phyloP scores from a whole-genome alignment of 192 early-diverging fungal genomes.

The Lobulomyces angularis region DNA sequence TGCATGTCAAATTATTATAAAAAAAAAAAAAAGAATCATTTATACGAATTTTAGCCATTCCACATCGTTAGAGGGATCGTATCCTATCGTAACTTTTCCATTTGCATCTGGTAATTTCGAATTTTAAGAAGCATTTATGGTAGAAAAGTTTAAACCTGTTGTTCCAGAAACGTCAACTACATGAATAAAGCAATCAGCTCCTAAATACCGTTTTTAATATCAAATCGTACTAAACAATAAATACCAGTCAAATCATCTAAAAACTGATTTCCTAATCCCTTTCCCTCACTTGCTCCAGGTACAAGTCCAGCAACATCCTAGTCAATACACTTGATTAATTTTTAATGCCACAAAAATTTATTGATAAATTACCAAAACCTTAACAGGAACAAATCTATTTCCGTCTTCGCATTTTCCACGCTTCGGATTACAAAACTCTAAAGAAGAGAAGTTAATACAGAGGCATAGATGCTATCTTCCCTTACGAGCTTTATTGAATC shows the following conservation, averaged over 20 bases:
- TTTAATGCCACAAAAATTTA: too few relatives aligned
- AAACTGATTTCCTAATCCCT: constrained; percentile 8
- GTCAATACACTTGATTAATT: too few relatives aligned
- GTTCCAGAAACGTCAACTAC: constrained; percentile 77
- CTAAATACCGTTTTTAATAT: constrained; percentile 67
- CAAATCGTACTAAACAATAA: constrained; percentile 8
- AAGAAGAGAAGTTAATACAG: neutral
- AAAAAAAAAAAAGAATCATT: too few relatives aligned
- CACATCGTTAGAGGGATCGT: constrained; percentile 74
- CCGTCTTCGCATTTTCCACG: constrained; percentile 58
- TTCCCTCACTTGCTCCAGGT: constrained; percentile 63
- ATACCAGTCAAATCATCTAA: constrained; percentile 5
- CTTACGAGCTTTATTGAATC: constrained; percentile 47
- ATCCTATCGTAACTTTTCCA: constrained; percentile 65
- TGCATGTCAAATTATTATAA: too few relatives aligned
- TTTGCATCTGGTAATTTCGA: too few relatives aligned
- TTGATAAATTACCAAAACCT: too few relatives aligned
- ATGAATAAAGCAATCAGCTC: constrained; percentile 74
- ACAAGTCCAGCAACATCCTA: constrained; percentile 79
- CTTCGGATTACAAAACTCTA: too few relatives aligned
- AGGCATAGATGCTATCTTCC: constrained; percentile 31
- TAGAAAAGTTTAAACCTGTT: too few relatives aligned
- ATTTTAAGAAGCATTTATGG: too few relatives aligned
- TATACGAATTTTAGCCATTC: constrained; percentile 64
- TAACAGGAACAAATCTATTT: constrained; percentile 50